Percentiles rank a stretch among this genome's conserved stretches.
Evolutionary conservation across 1,284 basidiomycete genomes (phyloP).

Genomic region (Ganoderma leucocontextum): DNA sequence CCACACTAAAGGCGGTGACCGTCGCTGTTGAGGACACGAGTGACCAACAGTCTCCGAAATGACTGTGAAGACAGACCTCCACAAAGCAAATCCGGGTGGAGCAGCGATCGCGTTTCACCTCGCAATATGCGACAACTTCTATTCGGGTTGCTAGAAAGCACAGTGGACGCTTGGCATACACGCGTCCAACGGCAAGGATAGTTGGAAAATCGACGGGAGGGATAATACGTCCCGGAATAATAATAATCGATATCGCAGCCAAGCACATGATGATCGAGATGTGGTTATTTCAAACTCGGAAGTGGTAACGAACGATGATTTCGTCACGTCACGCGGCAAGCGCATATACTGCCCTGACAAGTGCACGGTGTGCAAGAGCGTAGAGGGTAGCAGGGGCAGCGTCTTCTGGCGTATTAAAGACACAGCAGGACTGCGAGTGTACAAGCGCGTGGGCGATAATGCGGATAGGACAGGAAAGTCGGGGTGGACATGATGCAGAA

Average conservation of each 20-base stretch:
- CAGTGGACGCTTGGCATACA: not conserved
- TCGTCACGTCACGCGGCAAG: conserved; percentile 2
- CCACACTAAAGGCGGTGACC: conserved; percentile 3
- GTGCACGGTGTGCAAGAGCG: not conserved
- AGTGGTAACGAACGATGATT: not conserved
- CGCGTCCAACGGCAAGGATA: not conserved
- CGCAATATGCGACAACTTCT: not conserved
- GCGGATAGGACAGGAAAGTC: not conserved
- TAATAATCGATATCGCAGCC: not conserved
- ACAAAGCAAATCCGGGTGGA: conserved; percentile 1
- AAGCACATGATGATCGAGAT: not conserved
- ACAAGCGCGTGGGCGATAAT: not conserved
- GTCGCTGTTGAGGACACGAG: conserved; percentile 1
- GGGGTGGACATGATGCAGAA: conserved; percentile 1
- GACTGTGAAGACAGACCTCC: conserved; percentile 3
- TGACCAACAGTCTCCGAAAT: not conserved
- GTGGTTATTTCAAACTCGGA: not conserved
- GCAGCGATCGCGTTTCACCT: conserved; percentile 7
- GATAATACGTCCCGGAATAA: not conserved
- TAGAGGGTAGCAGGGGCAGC: not conserved
- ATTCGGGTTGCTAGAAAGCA: not conserved
- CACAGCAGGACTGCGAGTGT: not conserved
- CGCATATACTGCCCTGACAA: not conserved
- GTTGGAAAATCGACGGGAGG: not conserved
- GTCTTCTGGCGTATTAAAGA: not conserved